A percentile compares a stretch with the other conserved stretches of the same genome.
Evolutionary conservation across 805 yeast genomes (phyloP).

Genomic region (Tetrapisispora taiwanensis): DNA sequence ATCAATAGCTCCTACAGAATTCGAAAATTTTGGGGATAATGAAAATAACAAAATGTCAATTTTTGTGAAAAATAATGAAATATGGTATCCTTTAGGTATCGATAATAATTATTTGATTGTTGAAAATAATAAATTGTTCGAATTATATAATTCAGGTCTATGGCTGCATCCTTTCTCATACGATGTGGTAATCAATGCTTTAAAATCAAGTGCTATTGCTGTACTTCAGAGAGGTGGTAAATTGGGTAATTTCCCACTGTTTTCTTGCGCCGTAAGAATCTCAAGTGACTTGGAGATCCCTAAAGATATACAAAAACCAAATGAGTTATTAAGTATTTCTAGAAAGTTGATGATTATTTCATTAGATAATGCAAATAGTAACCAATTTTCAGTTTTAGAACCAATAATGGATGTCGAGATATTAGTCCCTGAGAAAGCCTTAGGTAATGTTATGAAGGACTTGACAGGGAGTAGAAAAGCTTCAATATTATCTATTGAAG

Average conservation of each 20-base stretch:
- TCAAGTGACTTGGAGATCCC: constrained; percentile 42
- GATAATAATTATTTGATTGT: constrained; percentile 30
- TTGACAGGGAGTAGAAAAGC: constrained; percentile 72
- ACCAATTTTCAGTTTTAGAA: constrained; percentile 53
- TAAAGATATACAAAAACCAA: constrained; percentile 33
- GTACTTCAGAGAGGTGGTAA: constrained; percentile 63
- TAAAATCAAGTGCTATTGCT: constrained; percentile 50
- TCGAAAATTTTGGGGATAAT: neutral
- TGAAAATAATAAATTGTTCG: constrained; percentile 15
- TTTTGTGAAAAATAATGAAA: constrained; percentile 9
- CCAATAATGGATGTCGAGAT: constrained; percentile 78
- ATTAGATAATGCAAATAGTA: constrained; percentile 18
- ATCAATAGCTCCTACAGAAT: constrained; percentile 8
- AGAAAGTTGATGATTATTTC: constrained; percentile 37
- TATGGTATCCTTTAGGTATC: constrained; percentile 20
- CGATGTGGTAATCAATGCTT: constrained; percentile 42
- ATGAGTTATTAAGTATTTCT: constrained; percentile 36
- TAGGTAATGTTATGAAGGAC: constrained; percentile 82
- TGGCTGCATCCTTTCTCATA: constrained; percentile 43
- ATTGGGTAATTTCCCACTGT: constrained; percentile 36
- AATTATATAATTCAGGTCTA: constrained; percentile 18
- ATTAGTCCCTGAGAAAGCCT: constrained; percentile 53
- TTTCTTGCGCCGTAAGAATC: constrained; percentile 49
- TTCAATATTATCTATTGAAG: constrained; percentile 59
- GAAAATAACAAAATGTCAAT: neutral